phyloP scores from a whole-genome alignment of 129 eudicot species.

The Tagetes erecta region DNA sequence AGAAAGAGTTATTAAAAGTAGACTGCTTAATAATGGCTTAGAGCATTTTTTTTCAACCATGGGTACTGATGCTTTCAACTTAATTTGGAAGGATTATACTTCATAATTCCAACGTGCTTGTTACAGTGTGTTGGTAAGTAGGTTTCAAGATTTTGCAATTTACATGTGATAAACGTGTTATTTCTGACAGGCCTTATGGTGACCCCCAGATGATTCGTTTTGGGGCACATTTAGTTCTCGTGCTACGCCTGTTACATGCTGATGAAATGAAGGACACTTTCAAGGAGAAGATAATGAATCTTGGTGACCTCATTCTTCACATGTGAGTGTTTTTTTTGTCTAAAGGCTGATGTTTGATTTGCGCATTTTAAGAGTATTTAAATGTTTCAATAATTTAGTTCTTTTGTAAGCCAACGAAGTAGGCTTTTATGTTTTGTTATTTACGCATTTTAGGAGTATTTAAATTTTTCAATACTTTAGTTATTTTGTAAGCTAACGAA shows the following conservation, averaged over 20 bases:
- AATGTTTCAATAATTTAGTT: not conserved
- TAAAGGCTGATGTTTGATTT: not conserved
- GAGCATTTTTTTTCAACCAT: not conserved
- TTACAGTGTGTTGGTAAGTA: not conserved
- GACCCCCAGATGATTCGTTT: constrained; percentile 98
- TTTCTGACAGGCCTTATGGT: constrained; percentile 80
- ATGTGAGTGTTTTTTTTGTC: constrained; percentile 52
- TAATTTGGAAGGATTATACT: not conserved
- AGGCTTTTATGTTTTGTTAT: not conserved
- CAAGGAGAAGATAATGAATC: constrained; percentile 78
- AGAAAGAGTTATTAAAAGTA: not conserved
- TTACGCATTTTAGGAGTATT: not conserved
- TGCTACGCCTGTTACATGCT: constrained; percentile 72
- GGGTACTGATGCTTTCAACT: not conserved
- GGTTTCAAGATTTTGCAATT: not conserved
- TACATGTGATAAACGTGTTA: not conserved
- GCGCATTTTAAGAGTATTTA: not conserved
- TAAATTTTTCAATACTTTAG: not conserved
- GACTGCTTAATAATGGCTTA: not conserved
- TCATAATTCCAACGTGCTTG: not conserved
- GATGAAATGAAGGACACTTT: constrained; percentile 84
- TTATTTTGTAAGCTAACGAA: constrained; percentile 5
- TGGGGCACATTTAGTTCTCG: constrained; percentile 96
- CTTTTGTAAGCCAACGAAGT: constrained; percentile 3
- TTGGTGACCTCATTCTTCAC: constrained; percentile 93